Base-by-base conservation (phyloP, 495 filamentous ascomycete genomes). In the Poronia punctata region DNA sequence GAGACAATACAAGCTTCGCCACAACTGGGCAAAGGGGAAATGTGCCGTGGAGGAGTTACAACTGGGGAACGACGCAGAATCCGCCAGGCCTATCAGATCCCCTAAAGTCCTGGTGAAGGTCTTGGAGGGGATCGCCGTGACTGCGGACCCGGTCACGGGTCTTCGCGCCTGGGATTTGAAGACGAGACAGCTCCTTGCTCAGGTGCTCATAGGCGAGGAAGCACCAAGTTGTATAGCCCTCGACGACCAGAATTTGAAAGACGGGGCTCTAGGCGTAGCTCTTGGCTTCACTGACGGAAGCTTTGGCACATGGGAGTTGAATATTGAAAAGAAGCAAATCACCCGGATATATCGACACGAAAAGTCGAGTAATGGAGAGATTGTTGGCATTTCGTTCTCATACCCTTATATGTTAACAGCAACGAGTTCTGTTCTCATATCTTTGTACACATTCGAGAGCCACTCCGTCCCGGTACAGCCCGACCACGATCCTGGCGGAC, bases 1-100 rank as follows among this genome's bases (percentile, higher is more conserved):
- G 68, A 71, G 74, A 37, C 84, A 92, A 49, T 98, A 89, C 61
- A 88, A 83, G 52, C 71, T 96, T 23, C 76, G 84, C 36, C 84
- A 96, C 54, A 97, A 97, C 59, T 98, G 92, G 92, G 76, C 81
- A 12, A 78, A 74, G 46, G 92, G 92, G 17, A 79, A 76, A 46
- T 95, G 89, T 45, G 78, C 75, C 30, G 75, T 94, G 2, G 82
- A 80, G 19, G 83, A 94, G 60, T 72, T 95, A 16, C 66, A 74
- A 43, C 73, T 95, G 21, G 70, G 61, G 2, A 44, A 46, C 9
- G 61, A 60, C 1, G 37, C 38, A 6, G 33, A 24, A 4, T 19
- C 36, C 4, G 25, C 32, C 3, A 43, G 43, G n/a, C 48, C 33
- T 18, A 43, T 32, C 39, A n/a, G 27, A 6, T 40, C 40, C 5